A percentile compares a stretch with the other conserved stretches of the same genome.
phyloP scores from a whole-genome alignment of 2,329 filamentous ascomycete genomes.

The Dryadomyces quercus-mongolicae region DNA sequence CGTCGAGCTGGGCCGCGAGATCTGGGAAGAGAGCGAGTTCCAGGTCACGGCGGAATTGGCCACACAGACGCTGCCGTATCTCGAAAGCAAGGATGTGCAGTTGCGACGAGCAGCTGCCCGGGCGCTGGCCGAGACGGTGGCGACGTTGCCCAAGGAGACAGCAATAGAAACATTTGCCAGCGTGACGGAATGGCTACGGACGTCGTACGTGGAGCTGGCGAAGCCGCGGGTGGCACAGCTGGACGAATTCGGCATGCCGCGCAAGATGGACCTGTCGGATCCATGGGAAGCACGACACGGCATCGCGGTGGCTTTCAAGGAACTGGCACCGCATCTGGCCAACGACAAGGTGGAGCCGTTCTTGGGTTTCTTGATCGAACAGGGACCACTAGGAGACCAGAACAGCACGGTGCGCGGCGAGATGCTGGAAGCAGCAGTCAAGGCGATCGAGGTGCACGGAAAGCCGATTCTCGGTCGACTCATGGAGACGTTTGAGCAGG shows the following conservation, averaged over 20 bases:
- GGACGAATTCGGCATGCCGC: slow-evolving; percentile 90
- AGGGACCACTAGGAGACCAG: slow-evolving; percentile 76
- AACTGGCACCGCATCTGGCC: slow-evolving; percentile 60
- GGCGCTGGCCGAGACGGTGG: slow-evolving; percentile 63
- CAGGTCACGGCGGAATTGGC: slow-evolving; percentile 54
- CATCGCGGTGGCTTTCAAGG: slow-evolving; percentile 75
- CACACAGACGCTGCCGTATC: slow-evolving; percentile 59
- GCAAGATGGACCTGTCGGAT: slow-evolving; percentile 76
- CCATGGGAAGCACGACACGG: slow-evolving; percentile 88
- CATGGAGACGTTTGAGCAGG: slow-evolving; percentile 84
- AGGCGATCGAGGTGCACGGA: slow-evolving; percentile 70
- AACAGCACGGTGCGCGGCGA: slow-evolving; percentile 66
- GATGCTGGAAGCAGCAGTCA: slow-evolving; percentile 84
- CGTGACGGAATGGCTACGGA: slow-evolving; percentile 53
- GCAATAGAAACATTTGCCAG: slow-evolving; percentile 12
- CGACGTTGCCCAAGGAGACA: slow-evolving; percentile 48
- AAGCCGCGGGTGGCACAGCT: slow-evolving; percentile 74
- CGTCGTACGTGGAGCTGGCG: slow-evolving; percentile 63
- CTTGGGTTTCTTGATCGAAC: slow-evolving; percentile 73
- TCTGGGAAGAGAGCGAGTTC: slow-evolving; percentile 91
- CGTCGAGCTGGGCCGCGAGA: slow-evolving; percentile 65
- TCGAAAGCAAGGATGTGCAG: slow-evolving; percentile 69
- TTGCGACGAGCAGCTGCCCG: slow-evolving; percentile 74
- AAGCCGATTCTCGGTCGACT: slow-evolving; percentile 73
- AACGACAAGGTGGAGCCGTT: slow-evolving; percentile 61